phyloP scores from a whole-genome alignment of 345 rosid genomes.

The Camelina sativa region DNA sequence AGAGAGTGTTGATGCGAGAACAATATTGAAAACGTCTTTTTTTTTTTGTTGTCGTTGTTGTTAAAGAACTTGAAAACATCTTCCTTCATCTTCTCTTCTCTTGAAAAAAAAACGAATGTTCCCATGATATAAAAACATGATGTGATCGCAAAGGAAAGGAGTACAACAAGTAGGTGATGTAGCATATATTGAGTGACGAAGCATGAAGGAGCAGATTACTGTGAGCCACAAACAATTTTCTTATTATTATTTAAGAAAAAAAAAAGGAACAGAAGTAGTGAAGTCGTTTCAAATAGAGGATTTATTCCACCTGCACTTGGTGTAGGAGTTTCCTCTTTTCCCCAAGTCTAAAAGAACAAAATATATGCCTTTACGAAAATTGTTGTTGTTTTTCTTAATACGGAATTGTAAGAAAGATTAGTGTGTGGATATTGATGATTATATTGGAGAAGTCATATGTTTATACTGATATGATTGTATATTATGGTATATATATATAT shows the following conservation, averaged over 20 bases:
- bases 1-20: no score
- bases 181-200: slow-evolving; percentile 38
- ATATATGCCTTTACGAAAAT: slow-evolving; percentile 6
- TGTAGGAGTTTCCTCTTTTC: slow-evolving; percentile 5
- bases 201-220: slow-evolving; percentile 1
- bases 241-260: neutral
- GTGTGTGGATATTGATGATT: slow-evolving; percentile 13
- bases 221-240: slow-evolving; percentile 32
- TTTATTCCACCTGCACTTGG: slow-evolving; percentile 43
- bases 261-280: neutral
- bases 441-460: neutral
- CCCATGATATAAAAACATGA: slow-evolving; percentile 24
- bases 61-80: neutral
- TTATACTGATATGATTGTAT: neutral
- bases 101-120: slow-evolving; percentile 35
- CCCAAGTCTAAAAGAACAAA: slow-evolving; percentile 38
- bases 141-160: slow-evolving; percentile 13
- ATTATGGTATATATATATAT: neutral
- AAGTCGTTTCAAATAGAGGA: slow-evolving; percentile 42
- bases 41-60: no score
- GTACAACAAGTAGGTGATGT: slow-evolving; percentile 21
- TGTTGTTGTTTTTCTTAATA: neutral
- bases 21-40: no score
- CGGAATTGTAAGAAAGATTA: slow-evolving; percentile 9
- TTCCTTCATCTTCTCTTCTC: slow-evolving; percentile 12